These are phyloP conservation scores for Rhizophagus prolifer DNA, from an alignment of 192 early-diverging fungal genomes.

Conservation along the genomic window DNA sequence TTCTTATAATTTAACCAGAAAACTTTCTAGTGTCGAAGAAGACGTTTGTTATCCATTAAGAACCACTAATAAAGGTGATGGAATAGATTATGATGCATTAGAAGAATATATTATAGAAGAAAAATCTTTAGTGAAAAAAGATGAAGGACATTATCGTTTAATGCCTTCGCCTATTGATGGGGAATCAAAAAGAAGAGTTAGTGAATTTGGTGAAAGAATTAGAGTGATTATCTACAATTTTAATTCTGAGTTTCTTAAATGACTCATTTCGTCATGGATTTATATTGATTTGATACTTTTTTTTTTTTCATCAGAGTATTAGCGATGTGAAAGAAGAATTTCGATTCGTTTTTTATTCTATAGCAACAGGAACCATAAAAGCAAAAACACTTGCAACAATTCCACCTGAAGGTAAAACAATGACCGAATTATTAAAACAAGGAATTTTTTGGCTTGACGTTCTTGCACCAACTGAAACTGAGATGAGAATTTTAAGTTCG, in stretches of 20 bases:
- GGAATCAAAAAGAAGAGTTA: background rate
- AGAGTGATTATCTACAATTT: background rate
- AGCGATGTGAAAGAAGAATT: background rate
- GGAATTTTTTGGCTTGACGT: conserved; percentile 78
- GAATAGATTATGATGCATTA: background rate
- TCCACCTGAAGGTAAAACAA: conserved; percentile 25
- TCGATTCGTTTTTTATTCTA: conserved; percentile 44
- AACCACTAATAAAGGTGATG: background rate
- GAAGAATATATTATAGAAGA: background rate
- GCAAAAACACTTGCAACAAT: conserved; percentile 36
- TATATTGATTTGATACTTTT: background rate
- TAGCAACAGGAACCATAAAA: conserved; percentile 34
- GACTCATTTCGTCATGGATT: background rate
- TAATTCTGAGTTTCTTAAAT: background rate
- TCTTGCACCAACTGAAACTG: conserved; percentile 48
- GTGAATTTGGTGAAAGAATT: conserved; percentile 5
- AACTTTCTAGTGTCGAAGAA: background rate
- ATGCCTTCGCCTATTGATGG: background rate
- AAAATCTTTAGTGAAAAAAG: background rate
- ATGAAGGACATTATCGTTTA: background rate
- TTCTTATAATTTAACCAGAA: background rate
- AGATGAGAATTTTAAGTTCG: conserved; percentile 58
- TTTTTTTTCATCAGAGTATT: background rate
- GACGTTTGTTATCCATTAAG: conserved; percentile 6
- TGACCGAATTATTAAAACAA: conserved; percentile 41